Percentiles rank a stretch among this genome's conserved stretches.
Conservation (phyloP, 495 filamentous ascomycete genomes). For the Aspergillus mulundensis region DNA sequence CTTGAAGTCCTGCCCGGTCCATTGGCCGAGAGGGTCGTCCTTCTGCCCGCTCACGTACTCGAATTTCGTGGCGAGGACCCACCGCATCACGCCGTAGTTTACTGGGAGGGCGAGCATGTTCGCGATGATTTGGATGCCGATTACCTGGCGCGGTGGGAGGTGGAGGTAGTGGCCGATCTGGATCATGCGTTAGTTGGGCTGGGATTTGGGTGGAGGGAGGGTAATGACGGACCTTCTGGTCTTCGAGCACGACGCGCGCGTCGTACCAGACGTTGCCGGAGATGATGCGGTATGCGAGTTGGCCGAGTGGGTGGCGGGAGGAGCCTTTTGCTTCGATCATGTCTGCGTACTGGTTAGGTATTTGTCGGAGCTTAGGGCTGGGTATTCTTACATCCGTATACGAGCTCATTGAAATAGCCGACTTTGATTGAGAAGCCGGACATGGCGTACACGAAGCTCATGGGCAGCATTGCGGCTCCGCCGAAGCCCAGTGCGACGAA, state of each 20-base stretch:
- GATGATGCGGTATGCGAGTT: constrained; percentile 49
- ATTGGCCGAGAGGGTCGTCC: constrained; percentile 51
- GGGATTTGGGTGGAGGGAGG: neutral
- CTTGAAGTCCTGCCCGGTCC: constrained; percentile 49
- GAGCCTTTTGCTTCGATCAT: constrained; percentile 48
- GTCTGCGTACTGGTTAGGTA: constrained; percentile 8
- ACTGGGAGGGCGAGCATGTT: constrained; percentile 41
- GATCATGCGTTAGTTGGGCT: neutral
- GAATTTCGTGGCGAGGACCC: constrained; percentile 46
- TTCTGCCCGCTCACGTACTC: constrained; percentile 49
- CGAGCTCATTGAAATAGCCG: neutral
- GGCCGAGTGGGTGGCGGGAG: constrained; percentile 50
- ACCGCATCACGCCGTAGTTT: constrained; percentile 44
- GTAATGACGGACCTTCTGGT: constrained; percentile 29
- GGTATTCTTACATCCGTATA: neutral
- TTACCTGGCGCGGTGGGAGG: constrained; percentile 39
- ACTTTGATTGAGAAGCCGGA: neutral
- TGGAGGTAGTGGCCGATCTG: constrained; percentile 45
- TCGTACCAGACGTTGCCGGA: constrained; percentile 50
- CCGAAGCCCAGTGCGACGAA: constrained; percentile 42
- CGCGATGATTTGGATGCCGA: constrained; percentile 41
- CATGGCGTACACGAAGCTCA: constrained; percentile 26
- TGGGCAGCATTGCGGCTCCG: constrained; percentile 48
- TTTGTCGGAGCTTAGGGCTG: too few species aligned
- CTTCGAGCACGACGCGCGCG: constrained; percentile 47